A percentile compares a stretch with the other conserved stretches of the same genome.
Evolutionary conservation across 805 yeast genomes (phyloP).

Genomic region (Scheffersomyces stipitis): DNA sequence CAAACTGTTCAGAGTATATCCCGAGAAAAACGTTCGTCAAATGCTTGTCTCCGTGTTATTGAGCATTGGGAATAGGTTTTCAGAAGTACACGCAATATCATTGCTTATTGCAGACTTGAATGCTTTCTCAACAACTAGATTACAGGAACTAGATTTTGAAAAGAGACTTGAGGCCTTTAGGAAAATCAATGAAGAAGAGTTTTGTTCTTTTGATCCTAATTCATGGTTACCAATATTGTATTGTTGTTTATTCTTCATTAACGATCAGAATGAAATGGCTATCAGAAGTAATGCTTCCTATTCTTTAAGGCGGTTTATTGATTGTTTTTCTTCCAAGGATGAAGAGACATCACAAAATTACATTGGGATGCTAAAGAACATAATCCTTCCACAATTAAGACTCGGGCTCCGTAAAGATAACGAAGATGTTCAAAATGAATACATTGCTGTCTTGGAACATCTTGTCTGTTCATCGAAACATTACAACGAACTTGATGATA

Average conservation of each 20-base stretch:
- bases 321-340: constrained; percentile 40
- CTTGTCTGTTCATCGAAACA: constrained; percentile 49
- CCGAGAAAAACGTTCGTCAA: constrained; percentile 61
- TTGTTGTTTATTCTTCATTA: constrained; percentile 66
- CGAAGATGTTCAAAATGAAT: constrained; percentile 72
- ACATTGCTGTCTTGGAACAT: constrained; percentile 63
- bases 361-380: constrained; percentile 45
- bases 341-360: constrained; percentile 26
- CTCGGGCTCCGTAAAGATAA: constrained; percentile 59
- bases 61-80: constrained; percentile 55
- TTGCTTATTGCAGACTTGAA: constrained; percentile 64
- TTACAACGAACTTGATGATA: constrained; percentile 55
- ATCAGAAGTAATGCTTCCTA: constrained; percentile 75
- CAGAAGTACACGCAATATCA: constrained; percentile 43
- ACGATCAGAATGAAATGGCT: constrained; percentile 77
- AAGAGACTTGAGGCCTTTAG: constrained; percentile 69
- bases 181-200: constrained; percentile 57
- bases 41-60: constrained; percentile 59
- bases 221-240: constrained; percentile 84
- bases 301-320: constrained; percentile 63
- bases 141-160: constrained; percentile 79
- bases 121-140: constrained; percentile 58
- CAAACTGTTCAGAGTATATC: constrained; percentile 55
- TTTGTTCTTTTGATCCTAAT: constrained; percentile 37
- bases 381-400: constrained; percentile 64